Percentiles rank a stretch among this genome's conserved stretches.
Conservation (phyloP, 441 rosid species). For the Omphalea diandra region DNA sequence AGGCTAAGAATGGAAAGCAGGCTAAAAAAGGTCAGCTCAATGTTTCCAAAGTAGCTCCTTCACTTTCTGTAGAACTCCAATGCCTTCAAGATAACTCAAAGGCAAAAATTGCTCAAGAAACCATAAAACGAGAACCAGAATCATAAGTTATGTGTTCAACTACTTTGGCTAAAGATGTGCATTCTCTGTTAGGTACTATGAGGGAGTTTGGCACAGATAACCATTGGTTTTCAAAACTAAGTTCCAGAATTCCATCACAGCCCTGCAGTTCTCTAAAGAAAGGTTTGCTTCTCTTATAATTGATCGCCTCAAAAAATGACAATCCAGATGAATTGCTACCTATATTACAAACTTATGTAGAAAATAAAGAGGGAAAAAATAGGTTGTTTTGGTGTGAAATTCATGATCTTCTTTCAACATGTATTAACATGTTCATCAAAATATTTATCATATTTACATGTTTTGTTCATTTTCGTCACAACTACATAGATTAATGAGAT, state of each 20-base stretch:
- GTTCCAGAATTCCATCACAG: conserved; percentile 24
- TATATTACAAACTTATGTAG: background rate
- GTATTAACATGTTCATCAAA: background rate
- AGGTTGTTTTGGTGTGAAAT: background rate
- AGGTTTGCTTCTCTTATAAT: conserved; percentile 31
- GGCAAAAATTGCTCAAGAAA: conserved; percentile 24
- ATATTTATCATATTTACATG: background rate
- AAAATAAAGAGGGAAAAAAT: background rate
- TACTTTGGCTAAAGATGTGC: conserved; percentile 27
- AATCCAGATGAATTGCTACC: background rate
- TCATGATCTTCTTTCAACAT: conserved; percentile 11
- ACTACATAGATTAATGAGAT: background rate
- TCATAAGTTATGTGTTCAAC: conserved; percentile 18
- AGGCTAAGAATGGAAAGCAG: conserved; percentile 47
- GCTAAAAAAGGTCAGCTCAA: conserved; percentile 30
- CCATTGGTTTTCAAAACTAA: conserved; percentile 25
- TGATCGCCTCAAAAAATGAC: background rate
- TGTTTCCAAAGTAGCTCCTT: conserved; percentile 38
- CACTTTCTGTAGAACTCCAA: conserved; percentile 26
- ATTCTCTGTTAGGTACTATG: conserved; percentile 19
- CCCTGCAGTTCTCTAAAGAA: conserved; percentile 27
- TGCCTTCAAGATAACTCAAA: conserved; percentile 29
- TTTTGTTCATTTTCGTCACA: background rate
- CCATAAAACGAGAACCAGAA: conserved; percentile 17
- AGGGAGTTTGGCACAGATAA: conserved; percentile 19